Base-by-base conservation (phyloP, 192 early-diverging fungal species). In the Coemansia guatemalensis region DNA sequence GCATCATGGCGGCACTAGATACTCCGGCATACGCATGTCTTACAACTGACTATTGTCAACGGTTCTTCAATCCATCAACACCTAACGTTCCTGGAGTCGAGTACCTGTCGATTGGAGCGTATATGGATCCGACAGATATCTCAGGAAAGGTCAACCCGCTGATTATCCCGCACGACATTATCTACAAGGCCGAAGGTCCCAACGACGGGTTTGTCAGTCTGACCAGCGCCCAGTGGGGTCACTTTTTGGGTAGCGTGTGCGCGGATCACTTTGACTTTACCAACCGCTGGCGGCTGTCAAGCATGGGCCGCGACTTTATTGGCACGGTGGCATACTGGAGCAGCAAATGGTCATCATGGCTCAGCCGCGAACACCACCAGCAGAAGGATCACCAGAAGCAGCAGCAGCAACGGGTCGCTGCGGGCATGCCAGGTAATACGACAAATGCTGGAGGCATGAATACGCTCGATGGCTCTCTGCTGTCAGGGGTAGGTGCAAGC, bases 151-250 rank as follows among this genome's bases (percentile, higher is more conserved):
- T 88, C 58, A 87, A 89, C 17, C 91, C 90, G 17, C 82, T 96
- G 4, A 85, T 84, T 20, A 86, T 94, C 24, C 88, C 94, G 7
- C 87, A 91, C 67, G 84, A 90, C 49, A 84, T 96, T 32, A 88
- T 98, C 48, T 75, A 83, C 32, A 74, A 78, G 17, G 83, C 85
- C 11, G 96, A 96, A 66, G 96, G 94, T 2, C 85, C 86, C 0
- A 98, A 98, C 71, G 96, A 98, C 75, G 96, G 96, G 8, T 76
- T 98, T 58, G 96, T 98, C 14, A 89, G 87, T 30, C 61, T 93
- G 3, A 68, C 85, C 11, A 90, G 88, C 67, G 94, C 96, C 4
- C 83, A 83, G 67, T 98, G 93, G 96, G 96, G 96, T 11, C 71
- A 87, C 47, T 95, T 95, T 63, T 70, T 93, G 44, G 88, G 89